Evolutionary conservation across 805 yeast species (phyloP).

Genomic region (Hanseniaspora meyeri): DNA sequence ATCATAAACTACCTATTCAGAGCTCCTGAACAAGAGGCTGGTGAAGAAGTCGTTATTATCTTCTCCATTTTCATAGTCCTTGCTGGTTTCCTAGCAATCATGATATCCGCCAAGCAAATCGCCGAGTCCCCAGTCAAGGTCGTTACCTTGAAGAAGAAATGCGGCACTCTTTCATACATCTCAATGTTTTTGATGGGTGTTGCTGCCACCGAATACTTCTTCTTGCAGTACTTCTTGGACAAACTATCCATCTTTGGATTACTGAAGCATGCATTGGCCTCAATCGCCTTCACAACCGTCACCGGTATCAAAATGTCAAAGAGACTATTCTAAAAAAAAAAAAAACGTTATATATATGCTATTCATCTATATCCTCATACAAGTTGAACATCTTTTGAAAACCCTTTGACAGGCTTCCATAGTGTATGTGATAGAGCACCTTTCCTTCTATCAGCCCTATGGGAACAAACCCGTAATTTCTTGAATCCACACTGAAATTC

Average conservation of each 20-base stretch:
- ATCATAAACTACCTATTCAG: constrained; percentile 48
- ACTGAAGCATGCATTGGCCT: constrained; percentile 18
- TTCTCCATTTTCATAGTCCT: constrained; percentile 37
- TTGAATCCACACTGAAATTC: constrained; percentile 73
- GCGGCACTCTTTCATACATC: constrained; percentile 20
- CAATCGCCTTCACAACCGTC: constrained; percentile 44
- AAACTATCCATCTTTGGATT: constrained; percentile 27
- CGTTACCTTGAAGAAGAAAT: constrained; percentile 22
- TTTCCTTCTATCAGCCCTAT: constrained; percentile 81
- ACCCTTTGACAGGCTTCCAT: constrained; percentile 36
- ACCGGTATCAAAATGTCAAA: constrained; percentile 59
- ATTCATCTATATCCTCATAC: neutral
- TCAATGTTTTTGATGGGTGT: constrained; percentile 21
- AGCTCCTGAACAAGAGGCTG: constrained; percentile 40
- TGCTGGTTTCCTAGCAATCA: constrained; percentile 37
- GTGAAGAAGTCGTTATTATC: constrained; percentile 38
- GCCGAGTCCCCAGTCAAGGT: constrained; percentile 19
- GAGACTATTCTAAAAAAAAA: constrained; percentile 22
- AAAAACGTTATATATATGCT: neutral
- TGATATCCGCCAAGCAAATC: constrained; percentile 13
- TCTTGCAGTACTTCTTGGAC: constrained; percentile 25
- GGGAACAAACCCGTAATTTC: constrained; percentile 83
- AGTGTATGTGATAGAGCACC: constrained; percentile 57
- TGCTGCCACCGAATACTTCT: constrained; percentile 24
- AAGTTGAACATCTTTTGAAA: constrained; percentile 21